phyloP scores from a whole-genome alignment of 345 rosid genomes.

The Odontarrhena argentea region DNA sequence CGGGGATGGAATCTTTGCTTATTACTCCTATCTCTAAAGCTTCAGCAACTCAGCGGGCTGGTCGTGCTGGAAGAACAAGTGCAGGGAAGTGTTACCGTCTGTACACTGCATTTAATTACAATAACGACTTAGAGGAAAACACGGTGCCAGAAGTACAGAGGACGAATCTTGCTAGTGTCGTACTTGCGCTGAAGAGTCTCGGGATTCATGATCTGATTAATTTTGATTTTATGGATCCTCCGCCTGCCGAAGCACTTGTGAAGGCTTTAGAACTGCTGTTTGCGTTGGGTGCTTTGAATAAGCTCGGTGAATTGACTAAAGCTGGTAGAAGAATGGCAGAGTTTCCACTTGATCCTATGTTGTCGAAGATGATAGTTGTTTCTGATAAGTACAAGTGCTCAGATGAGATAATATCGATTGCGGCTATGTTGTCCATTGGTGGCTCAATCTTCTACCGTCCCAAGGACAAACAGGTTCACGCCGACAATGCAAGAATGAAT shows the following conservation, averaged over 20 bases:
- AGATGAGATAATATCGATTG: constrained; percentile 82
- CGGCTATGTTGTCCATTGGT: constrained; percentile 94
- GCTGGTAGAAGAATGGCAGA: constrained; percentile 97
- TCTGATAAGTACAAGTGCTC: constrained; percentile 91
- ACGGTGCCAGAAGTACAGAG: constrained; percentile 93
- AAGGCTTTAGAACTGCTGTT: constrained; percentile 83
- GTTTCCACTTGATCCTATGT: constrained; percentile 95
- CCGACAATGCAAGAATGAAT: constrained; percentile 93
- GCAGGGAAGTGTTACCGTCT: constrained; percentile 90
- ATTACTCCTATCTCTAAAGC: constrained; percentile 93
- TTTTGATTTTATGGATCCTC: constrained; percentile 99
- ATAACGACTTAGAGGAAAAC: constrained; percentile 88
- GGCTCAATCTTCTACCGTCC: constrained; percentile 96
- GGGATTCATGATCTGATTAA: constrained; percentile 88
- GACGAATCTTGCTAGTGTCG: constrained; percentile 95
- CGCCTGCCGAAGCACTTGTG: constrained; percentile 93
- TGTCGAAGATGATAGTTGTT: constrained; percentile 89
- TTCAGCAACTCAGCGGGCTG: constrained; percentile 93
- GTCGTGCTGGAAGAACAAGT: constrained; percentile 96
- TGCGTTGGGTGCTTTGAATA: constrained; percentile 88
- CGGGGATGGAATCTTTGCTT: constrained; percentile 96
- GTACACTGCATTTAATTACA: constrained; percentile 81
- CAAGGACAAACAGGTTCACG: constrained; percentile 97
- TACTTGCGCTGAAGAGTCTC: constrained; percentile 90
- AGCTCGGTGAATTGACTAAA: constrained; percentile 93